Base-by-base conservation (phyloP, 352 stramenopile genomes). In the Phytophthora palmivora region DNA sequence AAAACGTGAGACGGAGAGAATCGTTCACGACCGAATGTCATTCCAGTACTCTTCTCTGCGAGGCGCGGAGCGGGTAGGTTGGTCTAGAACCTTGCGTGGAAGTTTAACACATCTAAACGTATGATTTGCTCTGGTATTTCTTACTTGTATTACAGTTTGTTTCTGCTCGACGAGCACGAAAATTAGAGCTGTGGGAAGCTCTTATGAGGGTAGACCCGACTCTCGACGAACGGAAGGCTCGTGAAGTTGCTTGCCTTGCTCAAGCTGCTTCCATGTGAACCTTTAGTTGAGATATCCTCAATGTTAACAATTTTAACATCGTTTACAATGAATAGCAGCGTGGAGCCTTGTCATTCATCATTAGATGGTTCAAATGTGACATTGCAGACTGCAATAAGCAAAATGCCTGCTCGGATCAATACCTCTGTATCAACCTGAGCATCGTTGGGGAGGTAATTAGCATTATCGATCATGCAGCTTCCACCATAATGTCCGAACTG, bases 151-250 rank as follows among this genome's bases (percentile, higher is more conserved):
- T 52, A 37, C 28, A 91, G 79, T 89, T 82, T 48, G 42, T 90
- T 4, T 59, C 60, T 18, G 51, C 71, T 26, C 78, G 83, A 67
- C 78, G 79, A 6, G 66, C 79, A 4, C 39, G 68, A 2, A 81
- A 76, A 18, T 36, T 92, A 22, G 64, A 78, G 33, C 45, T 92
- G 10, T 92, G 84, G 84, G 65, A 92, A 49, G 81, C 84, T 34
- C 72, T 92, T 4, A 84, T 89, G 67, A 70, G 69, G 1, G 79
- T 92, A 0, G 84, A 92, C 51, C 79, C 84, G n/a, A 78, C 67
- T 12, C 53, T 92, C 16, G 66, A 73, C 28, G 78, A 89, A 49
- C 39, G 39, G 4, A 79, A 83, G 56, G 83, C 81, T 8, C 71
- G 74, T 34, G 74, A 89, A 46, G 74, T 78, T 21, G 79, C 76